A percentile compares a stretch with the other conserved stretches of the same genome.
phyloP scores from a whole-genome alignment of 2,329 filamentous ascomycete species.

The Aciculosporium take region DNA sequence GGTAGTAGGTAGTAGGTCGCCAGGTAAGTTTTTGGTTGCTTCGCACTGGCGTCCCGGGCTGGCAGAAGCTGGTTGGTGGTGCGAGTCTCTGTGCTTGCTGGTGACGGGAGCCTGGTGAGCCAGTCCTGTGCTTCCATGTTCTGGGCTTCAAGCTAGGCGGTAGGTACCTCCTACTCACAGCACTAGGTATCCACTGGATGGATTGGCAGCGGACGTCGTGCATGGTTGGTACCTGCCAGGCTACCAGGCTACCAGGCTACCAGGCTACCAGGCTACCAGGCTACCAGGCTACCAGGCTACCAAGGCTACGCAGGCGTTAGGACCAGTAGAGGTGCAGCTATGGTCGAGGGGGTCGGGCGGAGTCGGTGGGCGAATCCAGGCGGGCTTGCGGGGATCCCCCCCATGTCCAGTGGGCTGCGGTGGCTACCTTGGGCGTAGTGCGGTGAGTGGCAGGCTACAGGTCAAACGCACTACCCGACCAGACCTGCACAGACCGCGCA shows the following conservation, averaged over 20 bases:
- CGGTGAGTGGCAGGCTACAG: neutral
- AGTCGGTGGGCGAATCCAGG: conserved; percentile 4
- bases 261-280: too few relatives aligned
- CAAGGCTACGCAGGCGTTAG: too few relatives aligned
- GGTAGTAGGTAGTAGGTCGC: too few relatives aligned
- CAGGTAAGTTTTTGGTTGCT: too few relatives aligned
- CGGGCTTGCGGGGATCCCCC: conserved; percentile 1
- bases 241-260: too few relatives aligned
- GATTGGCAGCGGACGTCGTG: neutral
- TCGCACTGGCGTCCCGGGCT: neutral
- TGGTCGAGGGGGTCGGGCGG: conserved; percentile 5
- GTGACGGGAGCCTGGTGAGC: neutral
- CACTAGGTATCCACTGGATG: too few relatives aligned
- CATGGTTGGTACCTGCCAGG: neutral
- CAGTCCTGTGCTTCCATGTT: neutral
- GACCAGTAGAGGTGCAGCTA: too few relatives aligned
- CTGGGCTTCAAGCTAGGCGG: neutral
- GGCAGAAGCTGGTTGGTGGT: neutral
- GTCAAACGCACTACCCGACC: neutral
- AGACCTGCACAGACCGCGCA: neutral
- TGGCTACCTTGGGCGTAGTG: too few relatives aligned
- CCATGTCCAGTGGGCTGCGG: neutral
- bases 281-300: too few relatives aligned
- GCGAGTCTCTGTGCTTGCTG: neutral
- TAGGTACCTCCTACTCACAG: too few relatives aligned